Evolutionary conservation across 495 filamentous ascomycete species (phyloP), one percentile per base, ranked within the genome.

Genomic region (Chaetomium cochliodes): DNA sequence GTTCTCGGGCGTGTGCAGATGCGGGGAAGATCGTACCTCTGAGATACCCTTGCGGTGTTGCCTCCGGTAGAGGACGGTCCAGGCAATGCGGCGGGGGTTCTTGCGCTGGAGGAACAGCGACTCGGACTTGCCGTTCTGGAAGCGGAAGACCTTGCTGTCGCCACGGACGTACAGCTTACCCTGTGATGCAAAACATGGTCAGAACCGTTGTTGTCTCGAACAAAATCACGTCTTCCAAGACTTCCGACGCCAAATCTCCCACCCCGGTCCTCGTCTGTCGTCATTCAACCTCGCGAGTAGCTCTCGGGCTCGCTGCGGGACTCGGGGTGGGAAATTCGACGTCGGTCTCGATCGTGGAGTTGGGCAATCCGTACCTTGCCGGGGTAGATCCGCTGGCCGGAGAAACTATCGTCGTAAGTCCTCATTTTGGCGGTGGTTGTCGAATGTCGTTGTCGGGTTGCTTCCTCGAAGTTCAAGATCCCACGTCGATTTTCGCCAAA

Each of bases 11-110:
- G 41, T 44, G 46, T 23, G 44, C 5, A 16, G 52, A 42, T 33
- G 33, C 18, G 41, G 62, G 30, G 49, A 52, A 52, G 63, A 30
- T 20, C 89, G 82, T 87, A 98, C 94, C 92, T 99, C 94, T 86
- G 93, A 94, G 85, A 98, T 93, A 88, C 94, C 94, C 92, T 99
- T 99, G 87, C 91, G 93, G 87, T 97, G 93, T 84, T 96, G 92
- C 81, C 93, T 89, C 81, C 94, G 87, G 89, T 87, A 99, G 65
- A 99, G 91, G 71, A 92, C 89, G 64, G 94, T 99, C 94, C 94
- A 99, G 70, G 93, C 89, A 80, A 99, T 97, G 74, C 93, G 90
- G 79, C 94, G 92, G 76, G 94, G 94, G 88, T 99, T 99, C 90
- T 99, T 99, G 85, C 94, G 93, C 86, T 99, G 94, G 68, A 98